A percentile compares a stretch with the other conserved stretches of the same genome.
These are phyloP conservation scores for Daldinia concentrica DNA, from an alignment of 495 filamentous ascomycete genomes.

Conservation along the genomic window DNA sequence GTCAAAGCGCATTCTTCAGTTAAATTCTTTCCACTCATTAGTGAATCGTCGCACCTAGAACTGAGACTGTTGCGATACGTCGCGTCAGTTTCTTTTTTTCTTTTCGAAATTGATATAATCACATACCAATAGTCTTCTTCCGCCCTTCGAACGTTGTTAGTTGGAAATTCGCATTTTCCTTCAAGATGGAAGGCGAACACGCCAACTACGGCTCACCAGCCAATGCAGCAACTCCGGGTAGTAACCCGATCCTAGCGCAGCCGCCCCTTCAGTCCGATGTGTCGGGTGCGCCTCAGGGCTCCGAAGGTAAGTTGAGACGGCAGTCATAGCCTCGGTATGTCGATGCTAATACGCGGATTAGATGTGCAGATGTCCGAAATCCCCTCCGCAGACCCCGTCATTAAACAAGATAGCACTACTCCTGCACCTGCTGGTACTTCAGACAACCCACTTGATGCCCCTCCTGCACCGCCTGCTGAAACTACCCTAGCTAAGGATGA, in stretches of 20 bases:
- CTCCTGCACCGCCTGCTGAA: constrained; percentile 76
- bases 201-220: constrained; percentile 63
- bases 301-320: constrained; percentile 47
- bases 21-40: constrained; percentile 14
- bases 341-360: constrained; percentile 44
- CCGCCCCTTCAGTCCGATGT: constrained; percentile 56
- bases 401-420: constrained; percentile 63
- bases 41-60: constrained; percentile 25
- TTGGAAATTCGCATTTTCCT: constrained; percentile 15
- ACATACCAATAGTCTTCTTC: constrained; percentile 13
- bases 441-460: constrained; percentile 88
- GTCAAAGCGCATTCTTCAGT: constrained; percentile 36
- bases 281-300: constrained; percentile 36
- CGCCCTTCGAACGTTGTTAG: constrained; percentile 28
- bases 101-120: constrained; percentile 15
- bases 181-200: constrained; percentile 63
- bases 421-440: constrained; percentile 66
- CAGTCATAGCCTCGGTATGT: neutral
- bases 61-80: constrained; percentile 31
- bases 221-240: constrained; percentile 59
- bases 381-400: constrained; percentile 51
- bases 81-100: constrained; percentile 29
- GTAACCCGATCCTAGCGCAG: constrained; percentile 62
- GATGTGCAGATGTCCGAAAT: constrained; percentile 67
- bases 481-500: constrained; percentile 71